Evolutionary conservation across 2,329 filamentous ascomycete species (phyloP), one percentile per base, ranked within the genome.

Genomic region (Arthrobotrys sinensis): DNA sequence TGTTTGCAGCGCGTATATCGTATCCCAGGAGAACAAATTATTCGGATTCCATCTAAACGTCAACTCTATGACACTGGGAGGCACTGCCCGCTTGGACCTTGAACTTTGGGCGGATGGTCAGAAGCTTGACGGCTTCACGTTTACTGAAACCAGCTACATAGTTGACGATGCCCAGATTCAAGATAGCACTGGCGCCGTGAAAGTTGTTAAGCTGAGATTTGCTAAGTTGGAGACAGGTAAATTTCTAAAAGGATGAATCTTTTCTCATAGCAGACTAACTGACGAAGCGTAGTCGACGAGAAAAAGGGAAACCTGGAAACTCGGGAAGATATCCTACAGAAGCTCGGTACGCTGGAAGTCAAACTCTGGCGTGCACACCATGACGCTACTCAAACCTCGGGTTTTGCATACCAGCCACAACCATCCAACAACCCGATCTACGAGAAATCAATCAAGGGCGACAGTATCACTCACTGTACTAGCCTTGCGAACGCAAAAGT

Each of bases 101-200:
- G 71, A 76, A 4, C 65, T 76, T 14, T 76, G 72, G 72, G 72
- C 55, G 3, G 72, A 76, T 12, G 72, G 72, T 16, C 55, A 76
- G 10, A 68, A 70, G 16, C 57, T 76, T 1, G 65, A 70, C 28
- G 32, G 57, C 21, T 70, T 69, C 19, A 76, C 72, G 1, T 65
- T 70, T 43, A 70, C 65, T 4, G 71, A 76, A 28, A 63, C 43
- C 1, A 19, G 63, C 1, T 68, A 76, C 38, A 6, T 55, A 0
- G 55, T 76, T 1, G 63, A 76, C 21, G 71, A 76, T 21, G 64
- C 71, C 3, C 53, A 76, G 14, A 38, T 76, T 8, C 53, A 46
- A 21, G 71, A 68, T 36, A 53, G 36, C 5, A 48, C 36, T 4
- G 64, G 64, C n/a, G n/a, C 14, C 2, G 40, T 76, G 5, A 76